Conservation (phyloP, 2,329 filamentous ascomycete genomes). For the Knufia petricola region DNA sequence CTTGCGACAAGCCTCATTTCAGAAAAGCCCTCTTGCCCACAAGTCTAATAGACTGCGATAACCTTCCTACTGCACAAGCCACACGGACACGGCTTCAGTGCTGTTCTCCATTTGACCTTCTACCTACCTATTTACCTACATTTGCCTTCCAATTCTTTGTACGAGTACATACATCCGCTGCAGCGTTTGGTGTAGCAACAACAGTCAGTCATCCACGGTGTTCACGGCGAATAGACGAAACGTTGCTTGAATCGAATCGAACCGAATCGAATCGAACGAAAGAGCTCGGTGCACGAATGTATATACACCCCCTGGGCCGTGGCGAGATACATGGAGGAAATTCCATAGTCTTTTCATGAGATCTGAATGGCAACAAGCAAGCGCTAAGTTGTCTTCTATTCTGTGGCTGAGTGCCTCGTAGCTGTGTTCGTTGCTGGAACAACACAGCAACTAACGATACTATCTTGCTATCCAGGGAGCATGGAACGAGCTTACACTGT, state of each 20-base stretch:
- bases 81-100: too few species aligned
- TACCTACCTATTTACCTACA: too few species aligned
- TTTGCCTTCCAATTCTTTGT: background rate
- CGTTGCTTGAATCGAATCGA: background rate
- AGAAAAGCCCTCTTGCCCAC: constrained; percentile 21
- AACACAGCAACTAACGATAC: too few species aligned
- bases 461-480: too few species aligned
- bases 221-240: background rate
- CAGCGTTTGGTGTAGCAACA: background rate
- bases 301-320: background rate
- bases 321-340: background rate
- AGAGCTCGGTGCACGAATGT: background rate
- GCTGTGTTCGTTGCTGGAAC: too few species aligned
- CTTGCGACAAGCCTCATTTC: constrained; percentile 15
- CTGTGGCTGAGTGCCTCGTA: too few species aligned
- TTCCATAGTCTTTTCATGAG: background rate
- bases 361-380: too few species aligned
- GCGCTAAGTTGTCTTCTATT: too few species aligned
- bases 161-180: background rate
- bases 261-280: background rate
- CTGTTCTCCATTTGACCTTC: too few species aligned
- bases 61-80: background rate
- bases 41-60: constrained; percentile 12
- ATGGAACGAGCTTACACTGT: too few species aligned
- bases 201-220: background rate